Evolutionary conservation across 2,329 filamentous ascomycete genomes (phyloP), one percentile per base, ranked within the genome.

Genomic region (Venturia nashicola): DNA sequence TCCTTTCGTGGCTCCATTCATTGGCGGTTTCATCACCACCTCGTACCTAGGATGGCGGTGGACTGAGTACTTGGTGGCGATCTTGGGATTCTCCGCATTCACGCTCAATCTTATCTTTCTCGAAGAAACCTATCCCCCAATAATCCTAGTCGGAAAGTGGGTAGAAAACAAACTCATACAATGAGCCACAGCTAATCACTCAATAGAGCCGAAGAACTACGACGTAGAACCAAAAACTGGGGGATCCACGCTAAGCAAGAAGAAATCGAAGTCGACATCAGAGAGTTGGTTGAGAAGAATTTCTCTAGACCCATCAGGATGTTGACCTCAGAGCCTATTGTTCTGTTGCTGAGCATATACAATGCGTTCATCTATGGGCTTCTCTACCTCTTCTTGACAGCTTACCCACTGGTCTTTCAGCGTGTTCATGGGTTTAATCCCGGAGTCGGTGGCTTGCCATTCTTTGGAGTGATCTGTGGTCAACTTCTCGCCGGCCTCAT

Each of bases 321-420:
- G 67, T 71, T 81, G 5, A 76, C 80, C 67, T 77, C 76, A 0
- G 79, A 80, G 68, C 78, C 79, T 1, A 81, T 81, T 63, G 78
- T 80, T 0, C 69, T 80, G 20, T 69, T 79, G 1, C 71, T 80
- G 51, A 76, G 76, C 23, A 74, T 79, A 64, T 80, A 80, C 68
- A 78, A 77, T 74, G 69, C 70, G 48, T 76, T 76, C 61, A 73
- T 75, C 40, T 75, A 73, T 68, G 88, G 82, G 6, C 79, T 94
- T 0, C 83, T 96, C 0, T 96, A 94, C 71, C 85, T 93, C 34
- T 94, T 94, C 78, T 80, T 96, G 62, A 92, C 90, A 0, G 89
- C 90, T 0, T 95, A 95, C 69, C 87, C 89, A 0, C 83, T 94
- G 55, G 88, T 95, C 59, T 96, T 94, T 76, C 79, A 87, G 66